These are phyloP conservation scores for Lolium rigidum DNA, from an alignment of 176 grass and related monocot genomes.

Conservation along the genomic window DNA sequence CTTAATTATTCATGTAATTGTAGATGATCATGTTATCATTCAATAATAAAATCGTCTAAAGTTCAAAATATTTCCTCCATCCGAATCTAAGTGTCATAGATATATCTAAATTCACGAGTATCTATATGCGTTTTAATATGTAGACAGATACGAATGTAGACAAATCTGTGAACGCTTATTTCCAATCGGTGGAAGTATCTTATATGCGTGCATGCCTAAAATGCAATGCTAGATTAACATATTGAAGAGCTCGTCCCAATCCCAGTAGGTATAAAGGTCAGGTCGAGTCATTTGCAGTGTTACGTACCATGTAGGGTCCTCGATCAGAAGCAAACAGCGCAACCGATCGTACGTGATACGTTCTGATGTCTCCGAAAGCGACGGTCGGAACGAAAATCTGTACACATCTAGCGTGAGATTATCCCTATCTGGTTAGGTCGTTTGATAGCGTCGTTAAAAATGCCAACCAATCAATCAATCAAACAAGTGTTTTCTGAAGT, in stretches of 20 bases:
- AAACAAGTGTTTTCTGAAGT: not conserved
- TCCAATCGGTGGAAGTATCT: too few relatives aligned
- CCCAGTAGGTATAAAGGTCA: not conserved
- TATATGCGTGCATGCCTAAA: not conserved
- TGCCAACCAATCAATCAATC: conserved; percentile 9
- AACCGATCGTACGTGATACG: not conserved
- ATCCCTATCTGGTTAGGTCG: not conserved
- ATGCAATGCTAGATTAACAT: not conserved
- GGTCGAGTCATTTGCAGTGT: not conserved
- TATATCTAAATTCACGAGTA: too few relatives aligned
- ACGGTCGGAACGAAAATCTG: not conserved
- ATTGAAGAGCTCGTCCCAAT: too few relatives aligned
- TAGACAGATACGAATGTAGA: too few relatives aligned
- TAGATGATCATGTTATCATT: too few relatives aligned
- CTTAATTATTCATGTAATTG: too few relatives aligned
- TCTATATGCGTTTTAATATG: too few relatives aligned
- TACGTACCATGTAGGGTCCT: not conserved
- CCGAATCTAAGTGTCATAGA: too few relatives aligned
- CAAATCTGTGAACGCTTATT: too few relatives aligned
- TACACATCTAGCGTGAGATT: not conserved
- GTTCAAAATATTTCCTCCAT: too few relatives aligned
- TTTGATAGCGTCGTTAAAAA: not conserved
- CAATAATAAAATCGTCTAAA: too few relatives aligned
- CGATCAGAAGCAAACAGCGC: not conserved
- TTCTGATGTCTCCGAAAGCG: not conserved